These are phyloP conservation scores for Alternaria infectoria DNA, from an alignment of 2,329 filamentous ascomycete species.

Conservation along the genomic window DNA sequence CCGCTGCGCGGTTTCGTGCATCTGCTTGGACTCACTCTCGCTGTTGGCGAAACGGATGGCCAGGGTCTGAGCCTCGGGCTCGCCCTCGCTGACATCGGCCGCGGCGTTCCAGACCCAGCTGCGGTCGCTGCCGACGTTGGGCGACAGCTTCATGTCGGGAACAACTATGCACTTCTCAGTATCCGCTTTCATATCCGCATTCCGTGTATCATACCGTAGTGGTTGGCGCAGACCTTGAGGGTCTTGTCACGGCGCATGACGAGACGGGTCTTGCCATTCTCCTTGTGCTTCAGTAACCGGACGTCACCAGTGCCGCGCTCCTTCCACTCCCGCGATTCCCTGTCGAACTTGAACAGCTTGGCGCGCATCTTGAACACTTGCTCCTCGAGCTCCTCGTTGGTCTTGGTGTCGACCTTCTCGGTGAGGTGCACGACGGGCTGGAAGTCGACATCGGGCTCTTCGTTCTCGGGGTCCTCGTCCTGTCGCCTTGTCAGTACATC, in stretches of 20 bases:
- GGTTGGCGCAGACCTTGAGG: constrained; percentile 99
- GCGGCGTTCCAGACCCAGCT: constrained; percentile 99
- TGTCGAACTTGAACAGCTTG: constrained; percentile 98
- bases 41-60: constrained; percentile 98
- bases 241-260: constrained; percentile 99
- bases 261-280: constrained; percentile 95
- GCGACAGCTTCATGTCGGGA: constrained; percentile 97
- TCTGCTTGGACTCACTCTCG: constrained; percentile 73
- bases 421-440: constrained; percentile 95
- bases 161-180: constrained; percentile 68
- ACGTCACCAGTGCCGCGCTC: constrained; percentile 98
- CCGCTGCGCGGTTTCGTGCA: neutral
- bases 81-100: constrained; percentile 96
- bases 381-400: constrained; percentile 97
- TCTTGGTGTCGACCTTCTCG: constrained; percentile 96
- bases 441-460: constrained; percentile 94
- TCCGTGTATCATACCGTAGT: constrained; percentile 77
- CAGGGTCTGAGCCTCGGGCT: constrained; percentile 93
- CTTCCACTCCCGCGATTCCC: constrained; percentile 95
- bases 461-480: constrained; percentile 82
- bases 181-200: constrained; percentile 10
- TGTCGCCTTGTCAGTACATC: constrained; percentile 31
- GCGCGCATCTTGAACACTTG: constrained; percentile 99
- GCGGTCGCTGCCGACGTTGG: constrained; percentile 96
- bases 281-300: constrained; percentile 96